A percentile compares a stretch with the other conserved stretches of the same genome.
Evolutionary conservation across 495 filamentous ascomycete species (phyloP).

Genomic region (Cladorrhinum samala): DNA sequence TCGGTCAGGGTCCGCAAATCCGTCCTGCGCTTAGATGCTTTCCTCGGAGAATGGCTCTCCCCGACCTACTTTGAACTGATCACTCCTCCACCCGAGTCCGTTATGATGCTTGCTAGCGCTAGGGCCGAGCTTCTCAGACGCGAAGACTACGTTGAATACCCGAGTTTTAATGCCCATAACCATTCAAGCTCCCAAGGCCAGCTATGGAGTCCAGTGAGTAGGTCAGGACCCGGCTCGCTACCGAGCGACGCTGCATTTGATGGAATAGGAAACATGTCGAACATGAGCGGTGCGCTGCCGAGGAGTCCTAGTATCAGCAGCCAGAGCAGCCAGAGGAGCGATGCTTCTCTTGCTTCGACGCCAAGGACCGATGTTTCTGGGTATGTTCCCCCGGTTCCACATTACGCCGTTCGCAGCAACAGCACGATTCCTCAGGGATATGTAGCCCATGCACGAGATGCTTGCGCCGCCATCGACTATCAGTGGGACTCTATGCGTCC

Average conservation of each 20-base stretch:
- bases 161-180: slow-evolving; percentile 29
- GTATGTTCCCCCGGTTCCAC: slow-evolving; percentile 72
- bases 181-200: slow-evolving; percentile 30
- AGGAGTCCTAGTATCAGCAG: slow-evolving; percentile 16
- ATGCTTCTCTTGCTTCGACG: background rate
- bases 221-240: slow-evolving; percentile 6
- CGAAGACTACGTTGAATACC: slow-evolving; percentile 54
- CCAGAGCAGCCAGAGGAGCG: slow-evolving; percentile 4
- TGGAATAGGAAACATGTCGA: slow-evolving; percentile 20
- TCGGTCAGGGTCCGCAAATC: slow-evolving; percentile 40
- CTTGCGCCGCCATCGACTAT: slow-evolving; percentile 78
- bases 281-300: slow-evolving; percentile 23
- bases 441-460: slow-evolving; percentile 85
- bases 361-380: slow-evolving; percentile 17
- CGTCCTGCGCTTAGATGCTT: slow-evolving; percentile 77
- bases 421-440: slow-evolving; percentile 82
- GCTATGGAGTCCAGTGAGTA: slow-evolving; percentile 31
- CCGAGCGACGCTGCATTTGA: slow-evolving; percentile 3
- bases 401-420: slow-evolving; percentile 73
- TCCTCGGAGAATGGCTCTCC: slow-evolving; percentile 91
- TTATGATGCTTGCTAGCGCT: slow-evolving; percentile 78
- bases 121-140: slow-evolving; percentile 76
- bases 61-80: slow-evolving; percentile 90
- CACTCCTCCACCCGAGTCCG: slow-evolving; percentile 77
- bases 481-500: slow-evolving; percentile 89